phyloP scores from a whole-genome alignment of 2,329 filamentous ascomycete genomes.

The Colletotrichum sp. region DNA sequence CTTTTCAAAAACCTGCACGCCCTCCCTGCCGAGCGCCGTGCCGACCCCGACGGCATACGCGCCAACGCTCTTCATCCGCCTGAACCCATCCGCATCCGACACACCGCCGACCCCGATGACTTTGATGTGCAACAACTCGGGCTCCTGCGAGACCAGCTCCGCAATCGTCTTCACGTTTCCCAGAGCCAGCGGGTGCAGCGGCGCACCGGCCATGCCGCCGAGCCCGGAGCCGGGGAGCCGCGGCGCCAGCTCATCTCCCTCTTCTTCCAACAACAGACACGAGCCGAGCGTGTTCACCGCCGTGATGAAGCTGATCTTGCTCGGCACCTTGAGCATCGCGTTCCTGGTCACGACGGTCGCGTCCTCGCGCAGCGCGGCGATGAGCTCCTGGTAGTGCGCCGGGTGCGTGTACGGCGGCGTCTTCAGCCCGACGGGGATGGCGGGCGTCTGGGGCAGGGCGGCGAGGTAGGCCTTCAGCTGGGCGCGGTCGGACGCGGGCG shows the following conservation, averaged over 20 bases:
- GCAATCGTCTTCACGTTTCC: constrained; percentile 78
- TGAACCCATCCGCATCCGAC: constrained; percentile 64
- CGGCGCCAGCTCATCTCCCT: constrained; percentile 5
- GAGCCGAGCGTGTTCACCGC: constrained; percentile 76
- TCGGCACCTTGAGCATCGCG: constrained; percentile 14
- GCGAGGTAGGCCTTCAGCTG: constrained; percentile 61
- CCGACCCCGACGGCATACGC: constrained; percentile 72
- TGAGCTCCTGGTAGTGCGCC: constrained; percentile 65
- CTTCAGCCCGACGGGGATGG: constrained; percentile 66
- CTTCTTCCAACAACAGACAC: constrained; percentile 60
- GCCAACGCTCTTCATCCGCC: constrained; percentile 70
- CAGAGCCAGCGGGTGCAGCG: constrained; percentile 74
- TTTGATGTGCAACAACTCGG: constrained; percentile 55
- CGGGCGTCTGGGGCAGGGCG: constrained; percentile 42
- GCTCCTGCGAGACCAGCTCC: constrained; percentile 57
- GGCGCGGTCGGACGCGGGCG: constrained; percentile 69
- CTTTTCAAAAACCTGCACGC: constrained; percentile 65
- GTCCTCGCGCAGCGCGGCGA: constrained; percentile 49
- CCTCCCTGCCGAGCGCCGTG: constrained; percentile 70
- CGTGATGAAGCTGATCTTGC: constrained; percentile 68
- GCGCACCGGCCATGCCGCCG: constrained; percentile 75
- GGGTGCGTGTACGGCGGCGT: constrained; percentile 78
- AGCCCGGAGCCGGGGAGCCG: constrained; percentile 62
- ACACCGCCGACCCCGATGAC: constrained; percentile 80
- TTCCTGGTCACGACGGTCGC: constrained; percentile 5